A percentile compares a stretch with the other conserved stretches of the same genome.
These are phyloP conservation scores for Saturnispora ahearnii DNA, from an alignment of 805 yeast species.

Conservation along the genomic window DNA sequence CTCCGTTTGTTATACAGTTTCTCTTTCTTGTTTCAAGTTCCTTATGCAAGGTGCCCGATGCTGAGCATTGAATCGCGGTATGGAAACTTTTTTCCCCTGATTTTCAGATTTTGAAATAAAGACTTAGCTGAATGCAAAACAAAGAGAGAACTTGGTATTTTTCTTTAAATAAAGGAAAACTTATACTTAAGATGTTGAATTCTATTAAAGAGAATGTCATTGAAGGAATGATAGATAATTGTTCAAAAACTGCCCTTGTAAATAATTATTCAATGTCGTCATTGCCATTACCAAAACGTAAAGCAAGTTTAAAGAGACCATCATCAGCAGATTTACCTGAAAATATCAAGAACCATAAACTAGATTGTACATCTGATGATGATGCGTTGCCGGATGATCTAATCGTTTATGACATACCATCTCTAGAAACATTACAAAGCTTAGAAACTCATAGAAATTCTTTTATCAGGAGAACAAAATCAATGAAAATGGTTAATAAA, in stretches of 20 bases:
- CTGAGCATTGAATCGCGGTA: not conserved
- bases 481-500: slow-evolving; percentile 1
- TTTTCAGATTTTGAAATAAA: no score
- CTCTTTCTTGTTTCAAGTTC: not conserved
- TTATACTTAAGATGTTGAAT: not conserved
- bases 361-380: slow-evolving; percentile 38
- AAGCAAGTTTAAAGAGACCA: not conserved
- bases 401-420: slow-evolving; percentile 55
- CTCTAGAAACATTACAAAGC: slow-evolving; percentile 43
- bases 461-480: slow-evolving; percentile 9
- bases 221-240: slow-evolving; percentile 1
- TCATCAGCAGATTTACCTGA: slow-evolving; percentile 5
- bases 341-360: slow-evolving; percentile 1
- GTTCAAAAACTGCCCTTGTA: not conserved
- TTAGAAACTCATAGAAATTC: slow-evolving; percentile 27
- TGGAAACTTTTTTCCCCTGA: not conserved
- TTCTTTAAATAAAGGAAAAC: not conserved
- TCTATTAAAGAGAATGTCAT: slow-evolving; percentile 2
- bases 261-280: not conserved
- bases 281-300: not conserved
- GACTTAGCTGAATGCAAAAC: no score
- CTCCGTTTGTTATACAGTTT: not conserved
- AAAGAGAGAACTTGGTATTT: not conserved
- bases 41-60: not conserved
- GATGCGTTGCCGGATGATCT: slow-evolving; percentile 46